These are phyloP conservation scores for Ceriops decandra DNA, from an alignment of 345 rosid genomes.

Conservation along the genomic window DNA sequence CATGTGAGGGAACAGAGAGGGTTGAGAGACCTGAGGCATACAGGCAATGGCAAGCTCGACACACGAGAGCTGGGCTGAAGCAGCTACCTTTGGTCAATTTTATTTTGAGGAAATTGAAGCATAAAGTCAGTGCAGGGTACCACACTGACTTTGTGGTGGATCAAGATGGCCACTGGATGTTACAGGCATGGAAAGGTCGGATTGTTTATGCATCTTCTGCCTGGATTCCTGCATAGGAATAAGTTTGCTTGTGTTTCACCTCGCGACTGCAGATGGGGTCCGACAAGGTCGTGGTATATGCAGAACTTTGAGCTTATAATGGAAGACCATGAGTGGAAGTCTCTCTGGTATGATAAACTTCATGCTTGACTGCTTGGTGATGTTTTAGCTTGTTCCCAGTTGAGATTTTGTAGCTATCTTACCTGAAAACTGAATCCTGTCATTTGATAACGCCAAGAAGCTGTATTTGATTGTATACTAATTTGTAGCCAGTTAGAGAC, in stretches of 20 bases:
- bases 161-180: conserved; percentile 32
- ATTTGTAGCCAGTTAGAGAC: background rate
- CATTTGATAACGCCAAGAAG: background rate
- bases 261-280: background rate
- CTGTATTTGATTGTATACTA: background rate
- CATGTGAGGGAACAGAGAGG: conserved; percentile 33
- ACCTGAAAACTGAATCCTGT: no score
- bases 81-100: conserved; percentile 19
- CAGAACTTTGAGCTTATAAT: background rate
- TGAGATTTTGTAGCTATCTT: no score
- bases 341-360: no score
- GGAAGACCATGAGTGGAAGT: background rate
- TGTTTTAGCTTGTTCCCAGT: no score
- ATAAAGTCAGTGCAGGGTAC: conserved; percentile 16
- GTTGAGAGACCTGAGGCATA: conserved; percentile 31
- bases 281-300: background rate
- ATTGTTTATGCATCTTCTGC: conserved; percentile 20
- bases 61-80: conserved; percentile 30
- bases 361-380: no score
- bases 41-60: conserved; percentile 37
- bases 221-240: conserved; percentile 27
- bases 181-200: conserved; percentile 37
- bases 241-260: background rate
- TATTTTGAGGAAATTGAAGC: conserved; percentile 11
- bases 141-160: conserved; percentile 32